Percentiles rank a stretch among this genome's conserved stretches.
Evolutionary conservation across 1,284 basidiomycete species (phyloP).

Genomic region (Schizophyllum commune): DNA sequence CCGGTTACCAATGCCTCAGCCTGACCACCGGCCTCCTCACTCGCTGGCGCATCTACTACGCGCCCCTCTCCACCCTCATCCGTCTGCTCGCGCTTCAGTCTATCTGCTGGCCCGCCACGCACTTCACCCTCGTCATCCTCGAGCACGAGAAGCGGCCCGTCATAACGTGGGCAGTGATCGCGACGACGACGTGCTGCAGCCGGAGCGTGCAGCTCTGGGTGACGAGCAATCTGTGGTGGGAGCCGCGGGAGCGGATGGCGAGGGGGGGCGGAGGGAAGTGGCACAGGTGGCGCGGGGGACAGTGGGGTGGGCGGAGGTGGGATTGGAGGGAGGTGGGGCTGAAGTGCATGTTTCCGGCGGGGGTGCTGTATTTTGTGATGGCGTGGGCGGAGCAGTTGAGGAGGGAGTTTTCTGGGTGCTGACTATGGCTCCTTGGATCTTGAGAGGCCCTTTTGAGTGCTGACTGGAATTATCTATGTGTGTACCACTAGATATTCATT

Average conservation of each 20-base stretch:
- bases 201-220: conserved; percentile 78
- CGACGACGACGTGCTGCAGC: conserved; percentile 70
- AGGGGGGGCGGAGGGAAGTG: conserved; percentile 20
- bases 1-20: conserved; percentile 73
- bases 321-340: conserved; percentile 64
- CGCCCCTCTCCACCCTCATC: conserved; percentile 72
- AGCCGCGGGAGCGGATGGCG: conserved; percentile 16
- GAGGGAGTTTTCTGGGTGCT: conserved; percentile 31
- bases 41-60: conserved; percentile 79
- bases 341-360: conserved; percentile 64
- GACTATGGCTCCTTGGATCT: no score
- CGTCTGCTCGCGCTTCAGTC: conserved; percentile 72
- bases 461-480: not conserved
- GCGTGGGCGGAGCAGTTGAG: conserved; percentile 57
- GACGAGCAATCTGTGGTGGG: conserved; percentile 67
- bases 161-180: conserved; percentile 74
- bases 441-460: no score
- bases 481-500: not conserved
- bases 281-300: conserved; percentile 34
- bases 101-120: conserved; percentile 85
- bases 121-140: conserved; percentile 63
- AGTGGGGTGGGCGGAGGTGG: conserved; percentile 55
- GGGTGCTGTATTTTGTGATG: conserved; percentile 68
- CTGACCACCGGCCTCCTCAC: conserved; percentile 75
- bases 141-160: conserved; percentile 58